These are phyloP conservation scores for Acrodontium crateriforme DNA, from an alignment of 2,329 filamentous ascomycete genomes.

Conservation along the genomic window DNA sequence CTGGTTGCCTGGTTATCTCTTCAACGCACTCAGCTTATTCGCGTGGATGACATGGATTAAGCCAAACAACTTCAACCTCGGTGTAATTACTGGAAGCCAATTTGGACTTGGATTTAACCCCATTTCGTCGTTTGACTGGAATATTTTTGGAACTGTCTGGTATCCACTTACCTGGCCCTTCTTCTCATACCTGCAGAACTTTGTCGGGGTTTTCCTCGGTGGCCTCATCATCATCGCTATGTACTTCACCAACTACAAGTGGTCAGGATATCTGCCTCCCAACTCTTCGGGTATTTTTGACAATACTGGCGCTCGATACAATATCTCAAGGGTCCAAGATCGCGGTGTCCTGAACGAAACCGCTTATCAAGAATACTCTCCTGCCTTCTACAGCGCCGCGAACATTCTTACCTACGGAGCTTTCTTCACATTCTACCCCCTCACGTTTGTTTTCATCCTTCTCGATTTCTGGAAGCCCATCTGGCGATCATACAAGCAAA, in stretches of 20 bases:
- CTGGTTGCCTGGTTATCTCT: slow-evolving; percentile 63
- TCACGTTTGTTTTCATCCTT: slow-evolving; percentile 6
- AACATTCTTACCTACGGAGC: slow-evolving; percentile 4
- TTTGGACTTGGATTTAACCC: slow-evolving; percentile 69
- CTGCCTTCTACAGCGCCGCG: slow-evolving; percentile 7
- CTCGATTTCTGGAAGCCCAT: slow-evolving; percentile 4
- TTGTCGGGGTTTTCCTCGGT: slow-evolving; percentile 29
- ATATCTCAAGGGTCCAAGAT: slow-evolving; percentile 65
- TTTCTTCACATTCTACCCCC: slow-evolving; percentile 6
- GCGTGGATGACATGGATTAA: slow-evolving; percentile 82
- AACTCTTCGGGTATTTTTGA: slow-evolving; percentile 76
- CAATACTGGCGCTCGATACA: slow-evolving; percentile 65
- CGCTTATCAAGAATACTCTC: slow-evolving; percentile 28
- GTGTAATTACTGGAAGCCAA: slow-evolving; percentile 82
- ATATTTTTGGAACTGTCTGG: slow-evolving; percentile 75
- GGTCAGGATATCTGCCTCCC: slow-evolving; percentile 75
- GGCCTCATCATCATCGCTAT: slow-evolving; percentile 26
- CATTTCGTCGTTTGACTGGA: slow-evolving; percentile 73
- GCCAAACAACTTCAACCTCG: slow-evolving; percentile 70
- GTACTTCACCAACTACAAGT: slow-evolving; percentile 46
- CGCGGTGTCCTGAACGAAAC: slow-evolving; percentile 11
- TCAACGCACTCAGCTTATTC: slow-evolving; percentile 79
- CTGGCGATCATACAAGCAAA: slow-evolving; percentile 1
- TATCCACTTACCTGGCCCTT: slow-evolving; percentile 41
- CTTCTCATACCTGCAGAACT: slow-evolving; percentile 30